Conservation (phyloP, 805 yeast genomes). For the Monosporozyma solicola region DNA sequence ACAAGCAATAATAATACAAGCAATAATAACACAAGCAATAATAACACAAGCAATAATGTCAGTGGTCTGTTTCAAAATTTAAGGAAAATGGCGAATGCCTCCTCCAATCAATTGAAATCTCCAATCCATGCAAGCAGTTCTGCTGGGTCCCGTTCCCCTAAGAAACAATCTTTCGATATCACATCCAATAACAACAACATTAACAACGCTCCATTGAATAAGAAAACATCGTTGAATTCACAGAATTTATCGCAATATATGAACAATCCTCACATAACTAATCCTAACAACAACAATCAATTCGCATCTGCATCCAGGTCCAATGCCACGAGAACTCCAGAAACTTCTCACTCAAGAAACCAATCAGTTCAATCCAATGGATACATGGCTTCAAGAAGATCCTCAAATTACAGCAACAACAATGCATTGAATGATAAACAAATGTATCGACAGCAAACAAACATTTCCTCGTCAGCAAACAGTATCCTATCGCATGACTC, state of each 20-base stretch:
- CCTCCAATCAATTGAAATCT: conserved; percentile 2
- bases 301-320: neutral
- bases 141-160: neutral
- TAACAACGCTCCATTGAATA: conserved; percentile 18
- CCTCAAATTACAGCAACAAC: conserved; percentile 1
- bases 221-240: conserved; percentile 21
- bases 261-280: conserved; percentile 4
- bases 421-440: neutral
- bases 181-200: neutral
- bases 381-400: conserved; percentile 17
- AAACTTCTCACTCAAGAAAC: conserved; percentile 11
- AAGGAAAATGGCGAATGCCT: conserved; percentile 18
- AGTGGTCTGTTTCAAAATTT: conserved; percentile 19
- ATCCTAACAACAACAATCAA: neutral
- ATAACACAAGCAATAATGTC: neutral
- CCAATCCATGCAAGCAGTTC: neutral
- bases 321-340: neutral
- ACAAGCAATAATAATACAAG: too few relatives aligned
- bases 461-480: conserved; percentile 1
- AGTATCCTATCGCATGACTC: conserved; percentile 5
- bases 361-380: conserved; percentile 17
- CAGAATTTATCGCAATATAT: conserved; percentile 25
- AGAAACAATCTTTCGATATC: neutral
- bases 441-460: neutral
- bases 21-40: neutral